A percentile compares a stretch with the other conserved stretches of the same genome.
These are phyloP conservation scores for Pyricularia sp. DNA, from an alignment of 2,329 filamentous ascomycete genomes.

Conservation along the genomic window DNA sequence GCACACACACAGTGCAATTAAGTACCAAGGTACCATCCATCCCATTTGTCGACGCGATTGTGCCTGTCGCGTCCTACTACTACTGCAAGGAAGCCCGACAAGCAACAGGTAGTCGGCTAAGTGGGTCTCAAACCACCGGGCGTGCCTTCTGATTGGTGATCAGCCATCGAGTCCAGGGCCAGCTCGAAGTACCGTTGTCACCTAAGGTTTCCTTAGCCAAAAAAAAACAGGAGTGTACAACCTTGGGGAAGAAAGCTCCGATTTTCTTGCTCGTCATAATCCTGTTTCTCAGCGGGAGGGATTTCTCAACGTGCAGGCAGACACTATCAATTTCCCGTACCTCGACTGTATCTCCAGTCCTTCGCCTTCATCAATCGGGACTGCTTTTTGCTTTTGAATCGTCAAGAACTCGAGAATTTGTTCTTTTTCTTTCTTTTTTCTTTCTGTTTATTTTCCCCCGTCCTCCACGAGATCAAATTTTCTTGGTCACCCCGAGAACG, in stretches of 20 bases:
- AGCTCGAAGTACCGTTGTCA: neutral
- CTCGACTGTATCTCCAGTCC: neutral
- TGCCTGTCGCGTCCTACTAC: neutral
- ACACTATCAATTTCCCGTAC: neutral
- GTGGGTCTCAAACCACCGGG: neutral
- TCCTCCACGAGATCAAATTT: neutral
- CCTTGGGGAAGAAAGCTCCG: neutral
- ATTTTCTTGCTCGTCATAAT: slow-evolving; percentile 1
- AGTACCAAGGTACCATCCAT: neutral
- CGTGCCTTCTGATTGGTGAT: neutral
- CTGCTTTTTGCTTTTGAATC: neutral
- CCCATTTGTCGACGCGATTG: neutral
- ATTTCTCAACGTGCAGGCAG: neutral
- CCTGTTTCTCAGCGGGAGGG: neutral
- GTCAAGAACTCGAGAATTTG: neutral
- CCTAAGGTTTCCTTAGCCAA: neutral
- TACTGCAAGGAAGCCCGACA: neutral
- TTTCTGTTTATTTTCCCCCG: neutral
- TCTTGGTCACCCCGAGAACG: neutral
- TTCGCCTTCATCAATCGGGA: neutral
- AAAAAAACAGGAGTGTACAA: no score
- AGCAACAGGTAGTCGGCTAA: neutral
- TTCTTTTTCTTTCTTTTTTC: neutral
- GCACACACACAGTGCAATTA: neutral
- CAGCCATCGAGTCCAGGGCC: neutral